Evolutionary conservation across 75 land plant species (phyloP), one percentile per base, ranked within the genome.

Genomic region (Picea glauca): DNA sequence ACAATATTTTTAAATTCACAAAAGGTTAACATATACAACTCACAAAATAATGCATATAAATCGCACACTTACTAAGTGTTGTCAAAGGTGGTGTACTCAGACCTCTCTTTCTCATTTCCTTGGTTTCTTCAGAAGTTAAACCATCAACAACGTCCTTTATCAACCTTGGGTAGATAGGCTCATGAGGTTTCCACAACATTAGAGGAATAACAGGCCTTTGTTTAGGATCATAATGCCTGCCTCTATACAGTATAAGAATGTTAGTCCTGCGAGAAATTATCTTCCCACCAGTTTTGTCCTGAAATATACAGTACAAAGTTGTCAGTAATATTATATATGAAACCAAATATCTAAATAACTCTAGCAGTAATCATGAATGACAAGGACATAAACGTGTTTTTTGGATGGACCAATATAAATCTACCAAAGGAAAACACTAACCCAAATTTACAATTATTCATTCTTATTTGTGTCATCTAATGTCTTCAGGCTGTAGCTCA

Each of bases 201-300:
- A 90, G 81, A 32, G 95, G 94, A 72, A 92, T 86, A 12, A 78
- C 43, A 58, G 97, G 94, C 72, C 97, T 83, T 50, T 73, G 82
- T 78, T 89, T 87, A 6, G 91, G 85, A 60, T 94, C 87, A 81
- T 94, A 91, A 78, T 94, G 84, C 31, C 93, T 81, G 43, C 97
- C 97, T 31, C 97, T 83, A 66, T 85, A 94, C 50, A 94, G 56
- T 73, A 90, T 84, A 6, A 92, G 78, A 32, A 87, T 77, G 77
- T 91, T 91, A 21, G 87, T 86, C 50, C 87, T 65, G 12, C 94
- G 80, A 13, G 81, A 86, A 13, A 94, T 92, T 30, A 92, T 75
- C 79, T 84, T 87, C 64, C 97, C 97, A 20, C 97, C 97, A 62
- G 93, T 83, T 84, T 94, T 94, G n/a, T 94, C 97, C 97, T 94